Base-by-base conservation (phyloP, 1,284 basidiomycete genomes). In the Sparassis latifolia region DNA sequence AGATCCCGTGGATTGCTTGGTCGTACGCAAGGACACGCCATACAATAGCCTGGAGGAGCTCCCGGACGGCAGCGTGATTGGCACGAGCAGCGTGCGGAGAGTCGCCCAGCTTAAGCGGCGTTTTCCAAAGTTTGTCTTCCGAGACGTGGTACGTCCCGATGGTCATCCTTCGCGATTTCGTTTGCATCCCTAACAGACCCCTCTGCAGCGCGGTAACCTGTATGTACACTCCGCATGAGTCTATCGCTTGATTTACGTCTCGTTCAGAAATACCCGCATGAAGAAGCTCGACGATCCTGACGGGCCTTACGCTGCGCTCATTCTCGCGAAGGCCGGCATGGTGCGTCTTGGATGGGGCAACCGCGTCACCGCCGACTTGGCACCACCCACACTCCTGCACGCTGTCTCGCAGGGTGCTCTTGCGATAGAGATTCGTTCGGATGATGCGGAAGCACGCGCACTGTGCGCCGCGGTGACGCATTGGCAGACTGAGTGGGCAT, bases 371-470 rank as follows among this genome's bases (percentile, higher is more conserved):
- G 69, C 81, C 38, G 85, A 92, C 62, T 69, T 98, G 55, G 69
- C 68, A 3, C 80, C 89, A 3, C 91, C 93, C 2, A 80, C 77
- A 1, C 75, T 97, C 39, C 86, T 84, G 65, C 81, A 97, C 64
- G 94, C 97, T 5, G 95, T 99, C 53, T 91, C 93, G 1, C 96
- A 99, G 72, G 96, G 94, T 41, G 93, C 95, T 5, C 76, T 99
- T 32, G 92, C 75, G 1, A 77, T 98, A 46, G 97, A 99, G 70
- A 85, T 96, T 52, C 86, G 94, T 39, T 69, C 77, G 6, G 76
- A 82, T 57, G 92, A 96, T 65, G 62, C 66, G 0, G 78, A 77
- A 52, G 75, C 84, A 2, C 70, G 77, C 41, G 76, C 78, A 49
- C 69, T 92, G 9, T 85, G 92, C 62, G 71, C 76, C 41, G 71